These are phyloP conservation scores for Apodospora peruviana DNA, from an alignment of 495 filamentous ascomycete species.

Conservation along the genomic window DNA sequence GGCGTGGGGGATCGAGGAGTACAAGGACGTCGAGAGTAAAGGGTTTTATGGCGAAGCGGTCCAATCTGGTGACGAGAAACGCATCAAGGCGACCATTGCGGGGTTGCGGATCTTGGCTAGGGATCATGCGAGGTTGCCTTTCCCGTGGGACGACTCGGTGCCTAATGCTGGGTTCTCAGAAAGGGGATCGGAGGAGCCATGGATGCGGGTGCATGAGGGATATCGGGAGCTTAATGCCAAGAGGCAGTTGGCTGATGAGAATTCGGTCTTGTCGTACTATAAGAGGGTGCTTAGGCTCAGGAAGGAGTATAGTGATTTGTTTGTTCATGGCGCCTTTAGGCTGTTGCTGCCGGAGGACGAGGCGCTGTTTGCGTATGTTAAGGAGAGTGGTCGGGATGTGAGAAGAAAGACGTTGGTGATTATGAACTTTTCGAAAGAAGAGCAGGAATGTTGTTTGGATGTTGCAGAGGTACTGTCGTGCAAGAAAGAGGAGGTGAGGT, in stretches of 20 bases:
- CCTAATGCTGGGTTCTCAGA: slow-evolving; percentile 11
- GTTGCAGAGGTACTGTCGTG: too few species aligned
- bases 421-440: slow-evolving; percentile 15
- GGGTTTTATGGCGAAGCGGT: slow-evolving; percentile 49
- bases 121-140: slow-evolving; percentile 52
- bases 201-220: slow-evolving; percentile 52
- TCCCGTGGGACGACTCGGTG: slow-evolving; percentile 52
- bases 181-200: slow-evolving; percentile 14
- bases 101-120: slow-evolving; percentile 48
- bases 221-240: slow-evolving; percentile 47
- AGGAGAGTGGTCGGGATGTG: slow-evolving; percentile 10
- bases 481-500: too few species aligned
- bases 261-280: slow-evolving; percentile 25
- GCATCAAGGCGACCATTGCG: not conserved
- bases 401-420: slow-evolving; percentile 12
- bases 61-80: slow-evolving; percentile 8
- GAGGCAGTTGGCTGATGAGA: slow-evolving; percentile 33
- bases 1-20: slow-evolving; percentile 60
- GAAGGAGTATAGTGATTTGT: slow-evolving; percentile 34
- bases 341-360: slow-evolving; percentile 23
- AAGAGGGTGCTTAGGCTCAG: slow-evolving; percentile 36
- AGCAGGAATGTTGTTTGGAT: not conserved
- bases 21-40: slow-evolving; percentile 65
- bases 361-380: slow-evolving; percentile 32
- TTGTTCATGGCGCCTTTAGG: slow-evolving; percentile 41